A percentile compares a stretch with the other conserved stretches of the same genome.
phyloP scores from a whole-genome alignment of 257 asterid genomes.

The Solanum chiquidenum region DNA sequence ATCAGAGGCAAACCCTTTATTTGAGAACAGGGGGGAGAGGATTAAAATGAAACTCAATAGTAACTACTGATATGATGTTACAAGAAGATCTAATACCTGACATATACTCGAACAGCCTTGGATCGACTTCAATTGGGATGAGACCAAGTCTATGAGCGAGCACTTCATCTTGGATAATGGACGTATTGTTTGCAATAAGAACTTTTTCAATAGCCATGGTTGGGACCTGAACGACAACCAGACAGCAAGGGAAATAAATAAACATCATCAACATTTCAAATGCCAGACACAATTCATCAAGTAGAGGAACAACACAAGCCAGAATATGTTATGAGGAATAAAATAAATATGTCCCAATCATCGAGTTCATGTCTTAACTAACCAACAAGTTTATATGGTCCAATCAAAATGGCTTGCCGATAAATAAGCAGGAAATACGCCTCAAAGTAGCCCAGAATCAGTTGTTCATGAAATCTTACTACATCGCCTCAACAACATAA shows the following conservation, averaged over 20 bases:
- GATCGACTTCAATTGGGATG: conserved; percentile 78
- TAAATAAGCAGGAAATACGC: not conserved
- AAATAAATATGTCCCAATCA: not conserved
- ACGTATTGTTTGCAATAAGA: conserved; percentile 83
- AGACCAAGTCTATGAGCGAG: conserved; percentile 92
- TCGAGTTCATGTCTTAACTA: not conserved
- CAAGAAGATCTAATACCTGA: conserved; percentile 46
- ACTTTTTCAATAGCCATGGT: conserved; percentile 97
- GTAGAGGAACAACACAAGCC: not conserved
- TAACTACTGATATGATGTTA: not conserved
- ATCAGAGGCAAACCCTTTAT: not conserved
- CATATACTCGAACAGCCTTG: conserved; percentile 61
- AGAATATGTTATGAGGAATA: not conserved
- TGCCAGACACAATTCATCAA: not conserved
- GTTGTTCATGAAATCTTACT: not conserved
- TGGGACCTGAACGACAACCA: conserved; percentile 46
- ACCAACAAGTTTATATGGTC: not conserved
- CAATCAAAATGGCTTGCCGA: not conserved
- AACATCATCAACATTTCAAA: not conserved
- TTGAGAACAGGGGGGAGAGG: not conserved
- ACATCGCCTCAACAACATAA: not conserved
- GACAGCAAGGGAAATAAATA: not conserved
- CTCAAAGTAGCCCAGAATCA: not conserved
- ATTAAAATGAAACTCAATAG: not conserved
- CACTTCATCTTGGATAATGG: conserved; percentile 92